Base-by-base conservation (phyloP, 1,284 basidiomycete genomes). In the Tilletiaria anomala region DNA sequence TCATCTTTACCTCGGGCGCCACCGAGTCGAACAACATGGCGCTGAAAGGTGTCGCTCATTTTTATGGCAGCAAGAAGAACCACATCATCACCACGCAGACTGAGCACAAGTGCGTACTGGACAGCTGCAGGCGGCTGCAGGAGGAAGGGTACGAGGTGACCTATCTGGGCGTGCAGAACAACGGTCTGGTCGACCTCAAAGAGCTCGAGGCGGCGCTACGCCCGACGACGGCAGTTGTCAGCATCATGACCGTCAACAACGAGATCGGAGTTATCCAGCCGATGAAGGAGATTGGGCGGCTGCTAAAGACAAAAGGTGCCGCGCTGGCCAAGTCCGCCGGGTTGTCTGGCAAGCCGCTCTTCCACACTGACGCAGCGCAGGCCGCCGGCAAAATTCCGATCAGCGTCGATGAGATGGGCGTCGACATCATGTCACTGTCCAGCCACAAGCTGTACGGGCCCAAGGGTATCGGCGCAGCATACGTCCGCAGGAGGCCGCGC, bases 231-330 rank as follows among this genome's bases (percentile, higher is more conserved):
- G 80, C 79, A 5, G 70, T 94, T 6, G 79, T 94, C 32, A 93
- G 89, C 8, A 82, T 99, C 68, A 99, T 99, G 93, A 78, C 84
- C 3, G 91, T 99, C 50, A 99, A 99, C 73, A 99, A 99, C 71
- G 93, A 99, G 72, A 97, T 89, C 5, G 93, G 93, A 37, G 89
- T 96, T 48, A 93, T 99, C 49, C 93, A 97, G 67, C 93, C 93
- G 1, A 76, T 97, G 50, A 83, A 83, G 66, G 88, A 96, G 69
- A 97, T 99, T 52, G 91, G 89, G 18, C 76, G 78, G 4, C 75
- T 93, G 21, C 68, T 85, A 39, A 73, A 73, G 58, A 60, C 57
- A 22, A 58, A 65, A 39, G 64, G 62, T 18, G 61, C 78, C 14
- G 53, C 80, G 65, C 78, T 83, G 68, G n/a, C n/a, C n/a, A n/a